Evolutionary conservation across 345 rosid species (phyloP).

Genomic region (Kandelia obovata): DNA sequence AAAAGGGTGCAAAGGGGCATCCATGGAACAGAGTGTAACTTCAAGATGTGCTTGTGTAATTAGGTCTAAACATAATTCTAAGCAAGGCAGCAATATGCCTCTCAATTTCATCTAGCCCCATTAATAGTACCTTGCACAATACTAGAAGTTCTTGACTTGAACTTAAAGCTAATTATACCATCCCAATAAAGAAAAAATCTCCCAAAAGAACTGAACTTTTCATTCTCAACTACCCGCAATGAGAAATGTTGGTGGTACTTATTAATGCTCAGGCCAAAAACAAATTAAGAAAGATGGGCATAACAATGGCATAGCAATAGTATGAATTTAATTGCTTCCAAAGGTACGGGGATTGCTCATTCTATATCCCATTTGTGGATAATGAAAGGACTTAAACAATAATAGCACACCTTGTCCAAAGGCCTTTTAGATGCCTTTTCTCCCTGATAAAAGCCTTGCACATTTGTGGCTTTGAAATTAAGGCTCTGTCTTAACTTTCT

Average conservation of each 20-base stretch:
- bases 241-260: not conserved
- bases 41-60: not conserved
- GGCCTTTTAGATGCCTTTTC: slow-evolving; percentile 29
- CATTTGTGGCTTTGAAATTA: slow-evolving; percentile 41
- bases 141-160: slow-evolving; percentile 10
- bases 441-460: slow-evolving; percentile 35
- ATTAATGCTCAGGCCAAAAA: not conserved
- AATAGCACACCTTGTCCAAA: slow-evolving; percentile 41
- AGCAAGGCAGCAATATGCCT: not conserved
- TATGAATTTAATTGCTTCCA: slow-evolving; percentile 2
- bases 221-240: slow-evolving; percentile 8
- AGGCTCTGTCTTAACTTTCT: slow-evolving; percentile 39
- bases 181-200: slow-evolving; percentile 1
- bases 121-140: not conserved
- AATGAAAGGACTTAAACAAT: not conserved
- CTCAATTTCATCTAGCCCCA: slow-evolving; percentile 12
- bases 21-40: no score
- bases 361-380: not conserved
- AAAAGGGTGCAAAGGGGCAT: no score
- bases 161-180: slow-evolving; percentile 3
- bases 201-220: not conserved
- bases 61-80: not conserved
- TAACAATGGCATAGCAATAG: not conserved
- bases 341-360: not conserved
- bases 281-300: not conserved